Base-by-base conservation (phyloP, 495 filamentous ascomycete species). In the Cladorrhinum samala region DNA sequence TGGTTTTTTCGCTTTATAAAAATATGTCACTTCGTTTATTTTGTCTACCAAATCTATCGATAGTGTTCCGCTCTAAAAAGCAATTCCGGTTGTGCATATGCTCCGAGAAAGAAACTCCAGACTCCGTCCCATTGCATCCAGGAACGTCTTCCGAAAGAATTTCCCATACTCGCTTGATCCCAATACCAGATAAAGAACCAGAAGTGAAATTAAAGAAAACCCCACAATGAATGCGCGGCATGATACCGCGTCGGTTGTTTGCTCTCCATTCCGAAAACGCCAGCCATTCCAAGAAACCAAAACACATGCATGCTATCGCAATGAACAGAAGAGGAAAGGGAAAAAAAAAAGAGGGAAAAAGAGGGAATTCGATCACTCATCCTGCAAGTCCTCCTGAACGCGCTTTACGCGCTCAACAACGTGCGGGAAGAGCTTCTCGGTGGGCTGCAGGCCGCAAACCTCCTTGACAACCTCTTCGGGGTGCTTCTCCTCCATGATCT, bases 391-490 rank as follows among this genome's bases (percentile, higher is more conserved):
- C 36, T 68, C 72, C 75, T 95, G 88, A 24, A 95, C 90, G 68
- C 83, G 86, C 66, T 82, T 77, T 27, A 96, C 88, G 27, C 89
- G 72, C 60, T 85, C 75, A 45, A 85, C 76, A 9, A 96, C 79
- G 55, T 79, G 70, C 49, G 76, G 70, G 72, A 83, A 96, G 16
- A 96, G 74, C 55, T 84, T 82, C 63, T 96, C 87, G 6, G 63
- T 70, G 54, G 80, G 69, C 59, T 87, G 80, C 20, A 96, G 74
- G 17, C 88, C 88, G 53, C 85, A 89, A 49, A 96, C 78, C 68
- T 89, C 74, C 61, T 69, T 70, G 51, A 83, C 81, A 7, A 88
- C 83, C 2, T 83, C 85, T 55, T 88, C 83, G 41, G 85, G 74
- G 7, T 68, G 71, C 62, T 83, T 79, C 56, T 80, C 76, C 59